phyloP scores from a whole-genome alignment of 495 filamentous ascomycete species.

The Lasiosphaeria hispida region DNA sequence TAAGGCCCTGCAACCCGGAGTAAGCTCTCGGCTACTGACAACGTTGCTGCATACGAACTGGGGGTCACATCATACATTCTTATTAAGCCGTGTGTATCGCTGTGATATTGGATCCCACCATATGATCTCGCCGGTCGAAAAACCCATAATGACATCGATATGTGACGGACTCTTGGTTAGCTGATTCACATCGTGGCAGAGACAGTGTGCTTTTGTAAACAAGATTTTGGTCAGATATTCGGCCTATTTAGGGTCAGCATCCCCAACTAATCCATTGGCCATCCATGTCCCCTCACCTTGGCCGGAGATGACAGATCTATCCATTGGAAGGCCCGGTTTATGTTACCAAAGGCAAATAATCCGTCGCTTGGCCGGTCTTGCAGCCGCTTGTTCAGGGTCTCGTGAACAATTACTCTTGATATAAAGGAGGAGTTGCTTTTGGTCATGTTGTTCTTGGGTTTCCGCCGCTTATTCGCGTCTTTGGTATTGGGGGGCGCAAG shows the following conservation, averaged over 20 bases:
- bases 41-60: not conserved
- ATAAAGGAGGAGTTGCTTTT: constrained; percentile 99
- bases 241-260: constrained; percentile 45
- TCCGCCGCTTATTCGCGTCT: constrained; percentile 74
- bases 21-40: not conserved
- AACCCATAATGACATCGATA: constrained; percentile 91
- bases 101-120: constrained; percentile 98
- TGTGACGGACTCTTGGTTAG: constrained; percentile 75
- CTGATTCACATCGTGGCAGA: constrained; percentile 91
- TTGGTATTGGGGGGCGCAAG: constrained; percentile 61
- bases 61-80: constrained; percentile 62
- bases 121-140: constrained; percentile 92
- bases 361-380: constrained; percentile 75
- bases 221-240: constrained; percentile 93
- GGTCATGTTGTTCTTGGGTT: constrained; percentile 95
- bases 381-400: constrained; percentile 71
- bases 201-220: constrained; percentile 91
- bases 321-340: constrained; percentile 87
- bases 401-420: constrained; percentile 89
- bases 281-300: constrained; percentile 44
- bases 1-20: constrained; percentile 58
- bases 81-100: constrained; percentile 93
- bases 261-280: not conserved
- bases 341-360: constrained; percentile 86
- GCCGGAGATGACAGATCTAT: constrained; percentile 54